phyloP scores from a whole-genome alignment of 148 eudicot genomes.

The Amaranthus hypochondriacus region DNA sequence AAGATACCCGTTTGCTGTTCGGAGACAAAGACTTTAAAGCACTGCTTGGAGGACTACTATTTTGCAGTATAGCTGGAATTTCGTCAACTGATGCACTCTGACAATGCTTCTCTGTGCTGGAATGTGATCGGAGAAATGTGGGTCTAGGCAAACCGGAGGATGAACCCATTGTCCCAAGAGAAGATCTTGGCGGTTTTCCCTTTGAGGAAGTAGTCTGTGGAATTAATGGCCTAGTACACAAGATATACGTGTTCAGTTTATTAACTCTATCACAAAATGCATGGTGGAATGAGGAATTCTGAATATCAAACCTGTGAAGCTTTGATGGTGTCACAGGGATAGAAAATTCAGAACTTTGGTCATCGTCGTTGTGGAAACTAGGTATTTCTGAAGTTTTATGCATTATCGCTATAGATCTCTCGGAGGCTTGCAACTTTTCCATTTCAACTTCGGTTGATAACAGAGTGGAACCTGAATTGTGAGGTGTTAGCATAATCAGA shows the following conservation, averaged over 20 bases:
- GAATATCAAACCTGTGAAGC: slow-evolving; percentile 40
- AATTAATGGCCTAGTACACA: slow-evolving; percentile 37
- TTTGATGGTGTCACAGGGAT: slow-evolving; percentile 64
- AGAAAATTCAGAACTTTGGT: slow-evolving; percentile 36
- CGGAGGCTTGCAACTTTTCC: slow-evolving; percentile 44
- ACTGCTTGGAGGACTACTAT: slow-evolving; percentile 42
- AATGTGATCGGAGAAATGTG: slow-evolving; percentile 32
- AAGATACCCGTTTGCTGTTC: slow-evolving; percentile 69
- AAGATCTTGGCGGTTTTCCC: slow-evolving; percentile 63
- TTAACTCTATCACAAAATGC: background rate
- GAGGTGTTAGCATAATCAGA: background rate
- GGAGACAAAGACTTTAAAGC: slow-evolving; percentile 68
- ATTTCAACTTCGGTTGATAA: slow-evolving; percentile 47
- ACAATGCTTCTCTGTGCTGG: slow-evolving; percentile 38
- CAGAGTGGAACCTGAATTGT: slow-evolving; percentile 33
- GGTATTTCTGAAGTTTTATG: slow-evolving; percentile 34
- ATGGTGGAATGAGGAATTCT: background rate
- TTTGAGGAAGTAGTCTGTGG: slow-evolving; percentile 54
- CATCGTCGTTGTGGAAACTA: slow-evolving; percentile 32
- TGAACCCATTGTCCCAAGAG: slow-evolving; percentile 37
- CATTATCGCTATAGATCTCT: slow-evolving; percentile 22
- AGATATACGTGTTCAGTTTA: background rate
- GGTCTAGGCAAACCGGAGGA: slow-evolving; percentile 42
- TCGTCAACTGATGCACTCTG: slow-evolving; percentile 44
- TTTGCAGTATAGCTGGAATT: slow-evolving; percentile 63